phyloP scores from a whole-genome alignment of 805 yeast genomes.

The Cyberlindnera xishuangbannaensis region DNA sequence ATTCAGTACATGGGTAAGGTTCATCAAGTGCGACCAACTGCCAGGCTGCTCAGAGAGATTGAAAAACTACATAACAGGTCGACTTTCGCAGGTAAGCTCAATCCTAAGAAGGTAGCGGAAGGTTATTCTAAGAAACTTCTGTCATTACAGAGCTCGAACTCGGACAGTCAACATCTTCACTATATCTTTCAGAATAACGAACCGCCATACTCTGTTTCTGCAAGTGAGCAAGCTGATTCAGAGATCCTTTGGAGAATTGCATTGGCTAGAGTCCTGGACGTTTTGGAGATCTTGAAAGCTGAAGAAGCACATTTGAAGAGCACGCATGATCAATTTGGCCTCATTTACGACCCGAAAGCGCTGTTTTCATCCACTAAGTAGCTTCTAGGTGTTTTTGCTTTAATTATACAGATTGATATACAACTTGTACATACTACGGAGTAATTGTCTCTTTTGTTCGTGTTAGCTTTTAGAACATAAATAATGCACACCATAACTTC shows the following conservation, averaged over 20 bases:
- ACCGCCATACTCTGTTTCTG: background rate
- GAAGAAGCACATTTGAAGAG: constrained; percentile 6
- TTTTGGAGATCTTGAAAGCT: constrained; percentile 3
- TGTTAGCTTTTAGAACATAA: no score
- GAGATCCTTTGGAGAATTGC: constrained; percentile 12
- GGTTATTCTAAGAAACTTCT: constrained; percentile 1
- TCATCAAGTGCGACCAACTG: constrained; percentile 14
- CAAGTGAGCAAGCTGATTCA: constrained; percentile 1
- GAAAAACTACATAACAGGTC: constrained; percentile 1
- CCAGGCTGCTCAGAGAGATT: constrained; percentile 4
- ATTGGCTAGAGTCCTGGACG: constrained; percentile 8
- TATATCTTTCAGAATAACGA: no score
- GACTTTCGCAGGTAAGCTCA: background rate
- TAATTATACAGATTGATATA: no score
- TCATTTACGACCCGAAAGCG: constrained; percentile 5
- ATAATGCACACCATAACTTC: no score
- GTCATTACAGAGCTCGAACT: constrained; percentile 2
- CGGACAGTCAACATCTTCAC: no score
- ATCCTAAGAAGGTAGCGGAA: background rate
- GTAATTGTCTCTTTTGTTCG: no score
- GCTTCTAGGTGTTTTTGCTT: no score
- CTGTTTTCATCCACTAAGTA: constrained; percentile 6
- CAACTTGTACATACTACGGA: no score
- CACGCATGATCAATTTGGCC: constrained; percentile 10
- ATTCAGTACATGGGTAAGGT: constrained; percentile 19